These are phyloP conservation scores for Ophiocytium majus DNA, from an alignment of 352 stramenopile species.

Conservation along the genomic window DNA sequence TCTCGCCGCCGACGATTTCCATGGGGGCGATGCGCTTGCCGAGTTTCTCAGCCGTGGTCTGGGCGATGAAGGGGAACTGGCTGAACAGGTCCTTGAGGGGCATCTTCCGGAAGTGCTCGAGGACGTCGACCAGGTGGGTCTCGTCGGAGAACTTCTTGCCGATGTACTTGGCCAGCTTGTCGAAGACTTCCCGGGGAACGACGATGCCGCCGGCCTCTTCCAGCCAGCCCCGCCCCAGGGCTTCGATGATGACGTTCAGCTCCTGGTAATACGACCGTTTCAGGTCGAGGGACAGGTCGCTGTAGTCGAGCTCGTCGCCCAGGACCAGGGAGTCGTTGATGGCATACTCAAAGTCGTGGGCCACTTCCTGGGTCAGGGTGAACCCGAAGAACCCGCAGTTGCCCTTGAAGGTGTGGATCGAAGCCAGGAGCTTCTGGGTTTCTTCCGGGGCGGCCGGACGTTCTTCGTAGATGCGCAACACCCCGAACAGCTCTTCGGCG, in stretches of 20 bases:
- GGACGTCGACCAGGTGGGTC: background rate
- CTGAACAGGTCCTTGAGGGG: background rate
- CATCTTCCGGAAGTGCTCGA: background rate
- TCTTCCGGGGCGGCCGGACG: no score
- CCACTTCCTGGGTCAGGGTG: no score
- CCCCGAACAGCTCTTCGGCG: no score
- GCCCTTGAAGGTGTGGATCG: no score
- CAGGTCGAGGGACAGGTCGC: no score
- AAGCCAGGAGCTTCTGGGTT: no score
- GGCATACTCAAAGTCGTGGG: no score
- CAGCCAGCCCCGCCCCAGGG: background rate
- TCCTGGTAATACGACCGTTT: no score
- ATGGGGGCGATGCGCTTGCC: background rate
- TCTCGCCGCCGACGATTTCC: background rate
- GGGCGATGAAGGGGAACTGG: background rate
- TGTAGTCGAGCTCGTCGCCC: no score
- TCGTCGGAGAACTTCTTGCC: background rate
- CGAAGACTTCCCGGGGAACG: background rate
- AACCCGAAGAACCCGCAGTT: no score
- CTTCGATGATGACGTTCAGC: background rate
- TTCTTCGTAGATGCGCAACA: no score
- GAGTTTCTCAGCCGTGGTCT: background rate
- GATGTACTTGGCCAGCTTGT: background rate
- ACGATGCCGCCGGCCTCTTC: background rate
- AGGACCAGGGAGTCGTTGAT: no score